phyloP scores from a whole-genome alignment of 208 protist genomes.

The Porcisia deanei region DNA sequence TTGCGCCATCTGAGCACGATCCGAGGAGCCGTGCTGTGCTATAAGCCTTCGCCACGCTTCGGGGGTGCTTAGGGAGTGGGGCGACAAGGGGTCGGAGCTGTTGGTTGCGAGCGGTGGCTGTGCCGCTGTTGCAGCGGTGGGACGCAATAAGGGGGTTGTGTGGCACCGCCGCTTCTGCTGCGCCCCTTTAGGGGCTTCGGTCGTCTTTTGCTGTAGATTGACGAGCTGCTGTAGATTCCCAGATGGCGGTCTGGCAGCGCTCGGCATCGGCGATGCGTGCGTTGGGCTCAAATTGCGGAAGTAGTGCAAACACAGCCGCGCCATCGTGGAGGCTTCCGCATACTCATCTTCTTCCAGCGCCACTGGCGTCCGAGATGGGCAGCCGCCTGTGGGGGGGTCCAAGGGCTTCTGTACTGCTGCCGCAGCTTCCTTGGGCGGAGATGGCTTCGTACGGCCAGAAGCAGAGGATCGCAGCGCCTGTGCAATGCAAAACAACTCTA shows the following conservation, averaged over 20 bases:
- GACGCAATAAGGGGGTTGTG: background rate
- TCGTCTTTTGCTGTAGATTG: background rate
- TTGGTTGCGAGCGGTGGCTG: background rate
- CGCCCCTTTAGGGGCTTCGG: background rate
- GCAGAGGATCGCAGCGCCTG: constrained; percentile 4
- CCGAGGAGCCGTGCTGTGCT: constrained; percentile 4
- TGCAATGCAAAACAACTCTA: constrained; percentile 23
- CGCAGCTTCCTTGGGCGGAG: background rate
- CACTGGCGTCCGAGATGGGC: background rate
- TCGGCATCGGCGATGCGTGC: background rate
- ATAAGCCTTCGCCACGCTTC: constrained; percentile 28
- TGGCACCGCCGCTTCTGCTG: background rate
- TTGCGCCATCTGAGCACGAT: background rate
- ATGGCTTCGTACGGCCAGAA: background rate
- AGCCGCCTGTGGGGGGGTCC: background rate
- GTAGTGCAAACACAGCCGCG: constrained; percentile 25
- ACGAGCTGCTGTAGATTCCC: background rate
- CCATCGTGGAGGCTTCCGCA: constrained; percentile 18
- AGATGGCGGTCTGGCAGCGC: background rate
- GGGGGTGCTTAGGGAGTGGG: constrained; percentile 12
- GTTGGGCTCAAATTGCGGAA: constrained; percentile 4
- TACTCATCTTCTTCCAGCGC: constrained; percentile 5
- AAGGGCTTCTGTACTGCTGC: background rate
- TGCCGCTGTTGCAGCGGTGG: background rate
- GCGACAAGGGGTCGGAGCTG: constrained; percentile 3